phyloP scores from a whole-genome alignment of 768 basidiomycete genomes.

The Gloeostereum incarnatum region DNA sequence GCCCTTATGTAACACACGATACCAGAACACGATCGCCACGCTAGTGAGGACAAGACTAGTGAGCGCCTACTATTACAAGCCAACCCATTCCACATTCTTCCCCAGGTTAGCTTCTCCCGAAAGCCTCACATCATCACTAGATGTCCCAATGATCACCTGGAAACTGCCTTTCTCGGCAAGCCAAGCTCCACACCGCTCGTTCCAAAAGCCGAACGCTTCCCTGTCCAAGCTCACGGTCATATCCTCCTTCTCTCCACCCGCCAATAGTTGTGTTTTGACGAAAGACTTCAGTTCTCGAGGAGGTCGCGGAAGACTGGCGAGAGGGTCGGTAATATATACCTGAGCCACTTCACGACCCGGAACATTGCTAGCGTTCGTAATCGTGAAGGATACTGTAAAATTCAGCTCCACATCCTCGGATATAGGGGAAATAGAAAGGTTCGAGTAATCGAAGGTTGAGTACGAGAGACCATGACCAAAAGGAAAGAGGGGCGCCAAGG shows the following conservation, averaged over 20 bases:
- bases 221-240: slow-evolving; percentile 28
- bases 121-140: slow-evolving; percentile 32
- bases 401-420: slow-evolving; percentile 18
- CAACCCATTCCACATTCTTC: slow-evolving; percentile 29
- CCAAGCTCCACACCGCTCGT: slow-evolving; percentile 33
- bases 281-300: slow-evolving; percentile 38
- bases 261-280: slow-evolving; percentile 31
- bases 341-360: slow-evolving; percentile 39
- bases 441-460: slow-evolving; percentile 44
- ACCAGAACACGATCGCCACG: too few species aligned
- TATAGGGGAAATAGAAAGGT: slow-evolving; percentile 23
- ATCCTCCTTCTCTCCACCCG: slow-evolving; percentile 35
- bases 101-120: slow-evolving; percentile 22
- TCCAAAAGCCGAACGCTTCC: slow-evolving; percentile 41
- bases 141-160: slow-evolving; percentile 33
- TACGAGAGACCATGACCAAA: slow-evolving; percentile 57
- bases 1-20: too few species aligned
- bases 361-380: slow-evolving; percentile 34
- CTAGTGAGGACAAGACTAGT: too few species aligned
- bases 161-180: slow-evolving; percentile 39
- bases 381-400: slow-evolving; percentile 30
- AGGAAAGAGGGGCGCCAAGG: slow-evolving; percentile 36
- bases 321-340: slow-evolving; percentile 34
- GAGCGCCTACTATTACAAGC: slow-evolving; percentile 24
- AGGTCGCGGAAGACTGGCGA: slow-evolving; percentile 33